Conservation (phyloP, 306 rosid genomes). For the Prunus mira region DNA sequence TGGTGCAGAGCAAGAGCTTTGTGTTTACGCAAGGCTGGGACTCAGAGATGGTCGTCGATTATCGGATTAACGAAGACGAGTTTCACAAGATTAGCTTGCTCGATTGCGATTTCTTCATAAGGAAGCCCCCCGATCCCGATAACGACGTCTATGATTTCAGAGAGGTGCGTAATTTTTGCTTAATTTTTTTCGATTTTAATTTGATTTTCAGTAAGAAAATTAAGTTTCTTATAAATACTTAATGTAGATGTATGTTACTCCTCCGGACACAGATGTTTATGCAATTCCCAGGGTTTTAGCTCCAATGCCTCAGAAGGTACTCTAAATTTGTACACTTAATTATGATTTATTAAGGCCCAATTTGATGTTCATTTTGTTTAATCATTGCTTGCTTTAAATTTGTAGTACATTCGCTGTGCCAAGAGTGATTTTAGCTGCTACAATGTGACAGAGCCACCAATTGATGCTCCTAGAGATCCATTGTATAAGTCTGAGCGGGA, state of each 20-base stretch:
- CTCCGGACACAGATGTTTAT: slow-evolving; percentile 94
- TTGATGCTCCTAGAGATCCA: slow-evolving; percentile 93
- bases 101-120: slow-evolving; percentile 81
- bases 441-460: slow-evolving; percentile 91
- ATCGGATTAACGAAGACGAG: slow-evolving; percentile 83
- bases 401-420: slow-evolving; percentile 87
- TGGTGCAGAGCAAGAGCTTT: slow-evolving; percentile 64
- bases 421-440: slow-evolving; percentile 75
- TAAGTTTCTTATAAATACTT: not conserved
- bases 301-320: slow-evolving; percentile 92
- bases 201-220: not conserved
- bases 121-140: slow-evolving; percentile 89
- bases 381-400: slow-evolving; percentile 11
- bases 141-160: slow-evolving; percentile 84
- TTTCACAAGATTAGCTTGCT: slow-evolving; percentile 77
- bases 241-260: slow-evolving; percentile 90
- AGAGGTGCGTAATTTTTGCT: slow-evolving; percentile 47
- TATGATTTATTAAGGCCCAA: not conserved
- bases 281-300: slow-evolving; percentile 85
- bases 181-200: not conserved
- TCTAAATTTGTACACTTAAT: not conserved
- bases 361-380: not conserved
- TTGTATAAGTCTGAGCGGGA: slow-evolving; percentile 79
- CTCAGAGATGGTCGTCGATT: slow-evolving; percentile 74
- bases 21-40: slow-evolving; percentile 80